phyloP scores from a whole-genome alignment of 306 rosid genomes.

The Cicer yamashitae region DNA sequence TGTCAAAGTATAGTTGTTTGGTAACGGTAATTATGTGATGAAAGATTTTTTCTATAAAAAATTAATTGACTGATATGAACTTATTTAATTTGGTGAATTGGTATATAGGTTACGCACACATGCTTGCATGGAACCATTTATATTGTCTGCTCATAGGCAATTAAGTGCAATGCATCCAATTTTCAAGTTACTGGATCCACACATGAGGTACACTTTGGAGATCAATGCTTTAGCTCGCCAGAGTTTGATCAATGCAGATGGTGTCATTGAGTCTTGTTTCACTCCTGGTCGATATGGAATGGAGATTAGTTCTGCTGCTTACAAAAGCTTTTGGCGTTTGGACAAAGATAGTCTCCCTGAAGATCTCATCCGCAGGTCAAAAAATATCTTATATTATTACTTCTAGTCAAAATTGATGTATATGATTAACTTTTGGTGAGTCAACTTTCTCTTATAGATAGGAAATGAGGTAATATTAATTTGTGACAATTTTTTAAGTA shows the following conservation, averaged over 20 bases:
- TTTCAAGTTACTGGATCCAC: conserved; percentile 87
- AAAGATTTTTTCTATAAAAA: no score
- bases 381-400: neutral
- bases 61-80: no score
- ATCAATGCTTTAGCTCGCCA: conserved; percentile 88
- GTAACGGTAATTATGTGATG: no score
- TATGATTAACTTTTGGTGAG: no score
- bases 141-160: conserved; percentile 86
- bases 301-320: conserved; percentile 91
- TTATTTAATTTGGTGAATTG: neutral
- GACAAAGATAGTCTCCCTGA: conserved; percentile 86
- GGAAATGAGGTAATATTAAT: no score
- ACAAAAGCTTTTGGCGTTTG: conserved; percentile 82
- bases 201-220: conserved; percentile 93
- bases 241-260: conserved; percentile 67
- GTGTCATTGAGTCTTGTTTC: conserved; percentile 81
- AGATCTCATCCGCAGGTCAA: conserved; percentile 81
- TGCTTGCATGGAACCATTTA: conserved; percentile 79
- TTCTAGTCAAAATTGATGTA: no score
- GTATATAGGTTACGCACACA: conserved; percentile 80
- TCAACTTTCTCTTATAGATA: no score
- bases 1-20: no score
- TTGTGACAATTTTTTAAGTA: no score
- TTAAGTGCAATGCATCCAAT: conserved; percentile 94
- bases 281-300: conserved; percentile 86